A percentile compares a stretch with the other conserved stretches of the same genome.
Evolutionary conservation across 2,329 filamentous ascomycete genomes (phyloP).

Genomic region (Apiospora hydei): DNA sequence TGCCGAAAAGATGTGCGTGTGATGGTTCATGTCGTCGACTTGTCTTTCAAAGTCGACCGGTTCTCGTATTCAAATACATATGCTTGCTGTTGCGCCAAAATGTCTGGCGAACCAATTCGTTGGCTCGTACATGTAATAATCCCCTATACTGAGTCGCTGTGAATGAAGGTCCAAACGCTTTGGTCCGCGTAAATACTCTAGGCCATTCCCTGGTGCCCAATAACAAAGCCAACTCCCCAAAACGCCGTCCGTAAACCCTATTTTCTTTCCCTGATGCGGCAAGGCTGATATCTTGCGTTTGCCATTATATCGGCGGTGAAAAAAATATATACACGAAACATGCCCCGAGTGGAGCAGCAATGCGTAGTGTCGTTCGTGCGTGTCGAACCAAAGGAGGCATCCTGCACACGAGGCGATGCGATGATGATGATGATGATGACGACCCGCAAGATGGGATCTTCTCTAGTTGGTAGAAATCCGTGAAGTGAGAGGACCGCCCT

Average conservation of each 20-base stretch:
- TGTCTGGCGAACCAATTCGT: conserved; percentile 1
- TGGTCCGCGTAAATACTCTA: conserved; percentile 17
- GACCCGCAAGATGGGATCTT: neutral
- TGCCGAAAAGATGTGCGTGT: neutral
- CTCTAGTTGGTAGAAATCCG: neutral
- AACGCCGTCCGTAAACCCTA: conserved; percentile 7
- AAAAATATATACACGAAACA: conserved; percentile 15
- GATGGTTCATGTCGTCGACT: conserved; percentile 3
- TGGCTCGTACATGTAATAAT: conserved; percentile 7
- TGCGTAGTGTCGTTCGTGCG: neutral
- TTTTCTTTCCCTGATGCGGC: conserved; percentile 7
- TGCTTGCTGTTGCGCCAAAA: neutral
- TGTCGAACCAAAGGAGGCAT: neutral
- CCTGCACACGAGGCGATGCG: conserved; percentile 8
- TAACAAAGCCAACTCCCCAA: conserved; percentile 4
- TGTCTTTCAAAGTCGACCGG: conserved; percentile 19
- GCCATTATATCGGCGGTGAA: conserved; percentile 1
- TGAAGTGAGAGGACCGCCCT: neutral
- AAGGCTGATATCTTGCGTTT: conserved; percentile 15
- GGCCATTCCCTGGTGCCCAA: neutral
- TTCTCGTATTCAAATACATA: conserved; percentile 1
- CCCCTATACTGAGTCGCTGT: conserved; percentile 16
- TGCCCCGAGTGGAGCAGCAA: conserved; percentile 6
- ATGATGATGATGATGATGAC: neutral
- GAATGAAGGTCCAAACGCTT: neutral